Evolutionary conservation across 78 protist species (phyloP).

Genomic region (Chrysochromulina parva): DNA sequence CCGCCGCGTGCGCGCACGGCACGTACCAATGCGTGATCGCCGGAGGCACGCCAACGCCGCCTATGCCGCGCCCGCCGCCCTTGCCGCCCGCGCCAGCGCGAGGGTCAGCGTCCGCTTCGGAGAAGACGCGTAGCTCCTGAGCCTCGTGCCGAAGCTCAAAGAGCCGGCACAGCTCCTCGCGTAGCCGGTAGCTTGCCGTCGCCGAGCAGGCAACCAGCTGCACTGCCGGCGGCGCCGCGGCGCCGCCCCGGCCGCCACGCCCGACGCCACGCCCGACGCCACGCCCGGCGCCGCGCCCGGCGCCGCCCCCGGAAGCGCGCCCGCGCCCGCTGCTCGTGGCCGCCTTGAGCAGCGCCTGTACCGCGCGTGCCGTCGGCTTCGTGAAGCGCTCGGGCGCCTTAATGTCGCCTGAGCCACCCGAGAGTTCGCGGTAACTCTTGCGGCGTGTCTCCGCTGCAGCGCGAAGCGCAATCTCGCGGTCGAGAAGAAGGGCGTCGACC

Average conservation of each 20-base stretch:
- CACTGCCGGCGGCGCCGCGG: background rate
- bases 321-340: too few relatives aligned
- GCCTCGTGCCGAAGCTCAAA: background rate
- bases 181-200: background rate
- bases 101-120: background rate
- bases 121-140: background rate
- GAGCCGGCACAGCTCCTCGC: background rate
- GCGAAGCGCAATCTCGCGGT: too few relatives aligned
- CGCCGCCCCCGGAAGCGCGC: background rate
- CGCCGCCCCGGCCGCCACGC: background rate
- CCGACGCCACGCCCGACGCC: background rate
- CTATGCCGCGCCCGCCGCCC: background rate
- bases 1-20: background rate
- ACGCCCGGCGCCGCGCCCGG: background rate
- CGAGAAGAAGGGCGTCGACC: background rate
- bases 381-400: background rate
- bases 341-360: background rate
- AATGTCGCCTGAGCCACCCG: too few relatives aligned
- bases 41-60: slow-evolving; percentile 4
- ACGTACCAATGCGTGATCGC: background rate
- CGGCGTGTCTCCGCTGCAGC: too few relatives aligned
- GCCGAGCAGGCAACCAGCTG: slow-evolving; percentile 5
- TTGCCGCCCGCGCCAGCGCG: background rate
- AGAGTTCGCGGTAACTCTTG: too few relatives aligned
- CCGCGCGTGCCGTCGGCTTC: background rate